Percentiles rank a stretch among this genome's conserved stretches.
Evolutionary conservation across 2,329 filamentous ascomycete genomes (phyloP).

Genomic region (Tolypocladium tropicale): DNA sequence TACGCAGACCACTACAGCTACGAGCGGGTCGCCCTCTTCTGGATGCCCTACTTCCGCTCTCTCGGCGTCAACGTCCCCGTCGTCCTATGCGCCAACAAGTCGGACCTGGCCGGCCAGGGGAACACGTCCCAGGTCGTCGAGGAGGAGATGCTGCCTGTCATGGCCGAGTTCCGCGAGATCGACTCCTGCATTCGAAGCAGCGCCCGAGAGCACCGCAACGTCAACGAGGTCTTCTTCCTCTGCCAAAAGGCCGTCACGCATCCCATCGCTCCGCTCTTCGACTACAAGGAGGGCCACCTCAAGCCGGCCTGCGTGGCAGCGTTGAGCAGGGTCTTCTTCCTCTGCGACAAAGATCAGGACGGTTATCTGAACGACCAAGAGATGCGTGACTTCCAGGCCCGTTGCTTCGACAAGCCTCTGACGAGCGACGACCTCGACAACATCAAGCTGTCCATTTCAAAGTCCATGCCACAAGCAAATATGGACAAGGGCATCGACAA

Average conservation of each 20-base stretch:
- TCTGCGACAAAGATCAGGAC: slow-evolving; percentile 94
- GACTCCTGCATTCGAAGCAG: slow-evolving; percentile 95
- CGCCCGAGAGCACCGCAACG: slow-evolving; percentile 82
- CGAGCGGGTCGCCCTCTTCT: slow-evolving; percentile 91
- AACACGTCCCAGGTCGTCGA: slow-evolving; percentile 78
- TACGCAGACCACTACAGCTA: slow-evolving; percentile 99
- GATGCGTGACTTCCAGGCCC: slow-evolving; percentile 80
- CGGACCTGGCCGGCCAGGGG: slow-evolving; percentile 68
- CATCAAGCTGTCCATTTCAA: slow-evolving; percentile 80
- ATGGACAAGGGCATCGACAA: slow-evolving; percentile 67
- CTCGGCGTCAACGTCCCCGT: slow-evolving; percentile 98
- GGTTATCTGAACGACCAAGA: slow-evolving; percentile 84
- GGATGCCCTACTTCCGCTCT: slow-evolving; percentile 96
- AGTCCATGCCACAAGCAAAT: slow-evolving; percentile 51
- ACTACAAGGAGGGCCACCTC: slow-evolving; percentile 81
- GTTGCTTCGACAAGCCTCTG: slow-evolving; percentile 84
- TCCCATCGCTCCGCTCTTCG: slow-evolving; percentile 90
- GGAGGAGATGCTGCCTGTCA: slow-evolving; percentile 95
- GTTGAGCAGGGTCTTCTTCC: slow-evolving; percentile 82
- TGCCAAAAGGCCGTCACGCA: slow-evolving; percentile 98
- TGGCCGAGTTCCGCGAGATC: slow-evolving; percentile 98
- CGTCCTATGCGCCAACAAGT: slow-evolving; percentile 93
- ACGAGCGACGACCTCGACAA: slow-evolving; percentile 74
- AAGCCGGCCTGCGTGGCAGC: slow-evolving; percentile 86
- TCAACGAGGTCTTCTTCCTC: slow-evolving; percentile 94